phyloP scores from a whole-genome alignment of 768 basidiomycete genomes.

The Hypholoma sublateritium region DNA sequence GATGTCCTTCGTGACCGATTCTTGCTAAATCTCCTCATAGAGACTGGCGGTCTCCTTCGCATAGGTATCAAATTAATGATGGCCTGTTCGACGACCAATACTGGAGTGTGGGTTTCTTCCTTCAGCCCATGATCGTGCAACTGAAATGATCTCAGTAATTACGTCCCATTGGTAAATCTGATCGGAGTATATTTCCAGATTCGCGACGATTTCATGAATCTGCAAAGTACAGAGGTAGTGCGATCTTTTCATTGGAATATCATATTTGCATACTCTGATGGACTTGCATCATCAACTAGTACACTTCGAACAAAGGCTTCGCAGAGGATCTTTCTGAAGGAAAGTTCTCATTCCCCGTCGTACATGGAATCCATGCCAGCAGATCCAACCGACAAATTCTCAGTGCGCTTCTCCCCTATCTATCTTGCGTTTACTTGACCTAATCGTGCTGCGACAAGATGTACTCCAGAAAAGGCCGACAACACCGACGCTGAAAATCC shows the following conservation, averaged over 20 bases:
- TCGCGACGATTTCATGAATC: constrained; percentile 95
- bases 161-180: constrained; percentile 89
- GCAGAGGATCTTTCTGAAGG: constrained; percentile 95
- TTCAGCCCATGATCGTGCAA: background rate
- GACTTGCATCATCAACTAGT: constrained; percentile 43
- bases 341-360: constrained; percentile 95
- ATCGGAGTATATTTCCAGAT: constrained; percentile 97
- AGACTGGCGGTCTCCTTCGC: constrained; percentile 92
- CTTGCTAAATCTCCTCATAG: constrained; percentile 38
- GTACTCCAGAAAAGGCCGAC: constrained; percentile 87
- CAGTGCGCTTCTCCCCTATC: constrained; percentile 52
- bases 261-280: background rate
- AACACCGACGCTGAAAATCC: constrained; percentile 76
- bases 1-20: background rate
- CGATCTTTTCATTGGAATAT: background rate
- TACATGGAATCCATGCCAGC: constrained; percentile 85
- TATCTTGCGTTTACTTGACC: background rate
- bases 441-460: constrained; percentile 43
- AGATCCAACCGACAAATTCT: constrained; percentile 76
- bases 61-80: constrained; percentile 96
- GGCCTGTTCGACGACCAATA: constrained; percentile 73
- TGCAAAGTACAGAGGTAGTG: constrained; percentile 79
- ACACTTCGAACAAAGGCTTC: constrained; percentile 81
- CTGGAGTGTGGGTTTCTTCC: constrained; percentile 46
- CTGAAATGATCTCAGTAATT: constrained; percentile 55